Evolutionary conservation across 2,329 filamentous ascomycete genomes (phyloP), one percentile per base, ranked within the genome.

Genomic region (Fusarium musae): DNA sequence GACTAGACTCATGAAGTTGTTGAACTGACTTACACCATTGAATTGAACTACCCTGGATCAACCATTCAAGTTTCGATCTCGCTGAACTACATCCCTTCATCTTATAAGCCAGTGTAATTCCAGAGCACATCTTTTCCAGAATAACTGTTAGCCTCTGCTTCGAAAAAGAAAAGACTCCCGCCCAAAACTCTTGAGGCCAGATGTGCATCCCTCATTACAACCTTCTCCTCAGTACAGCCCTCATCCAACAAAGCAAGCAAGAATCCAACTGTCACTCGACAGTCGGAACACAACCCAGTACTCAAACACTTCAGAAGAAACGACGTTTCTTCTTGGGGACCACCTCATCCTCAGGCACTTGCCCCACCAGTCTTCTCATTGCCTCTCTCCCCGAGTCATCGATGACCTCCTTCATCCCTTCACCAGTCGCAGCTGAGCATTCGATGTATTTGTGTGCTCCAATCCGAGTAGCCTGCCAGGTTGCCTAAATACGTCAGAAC

Each of bases 341-440:
- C 12, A 34, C 32, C 21, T 69, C 59, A 1, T 65, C 67, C 8
- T 73, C 68, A 8, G 50, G 46, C 43, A 16, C 39, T 21, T 43
- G 40, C 17, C 28, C 62, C 56, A 78, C 36, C 44, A 69, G 68
- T 30, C 74, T 68, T 39, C 70, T 61, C 15, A 73, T 73, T 1
- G 79, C 78, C 60, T 79, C 78, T 37, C 58, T 63, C 5, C 50
- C 78, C 32, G 75, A 71, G 3, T 77, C 74, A 16, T 81, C 78
- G 6, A 84, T 69, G 5, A 83, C 46, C 8, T 64, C 67, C 17
- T 79, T 75, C 60, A 83, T 71, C 9, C 81, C 81, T 28, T 84
- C 78, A 3, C 82, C 81, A 11, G 79, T 82, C 16, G 75, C 68
- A 52, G 82, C 81, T 9, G 82, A 84, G 59, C 81, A 83, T 62